Evolutionary conservation across 768 basidiomycete genomes (phyloP).

Genomic region (Lyophyllum decastes): DNA sequence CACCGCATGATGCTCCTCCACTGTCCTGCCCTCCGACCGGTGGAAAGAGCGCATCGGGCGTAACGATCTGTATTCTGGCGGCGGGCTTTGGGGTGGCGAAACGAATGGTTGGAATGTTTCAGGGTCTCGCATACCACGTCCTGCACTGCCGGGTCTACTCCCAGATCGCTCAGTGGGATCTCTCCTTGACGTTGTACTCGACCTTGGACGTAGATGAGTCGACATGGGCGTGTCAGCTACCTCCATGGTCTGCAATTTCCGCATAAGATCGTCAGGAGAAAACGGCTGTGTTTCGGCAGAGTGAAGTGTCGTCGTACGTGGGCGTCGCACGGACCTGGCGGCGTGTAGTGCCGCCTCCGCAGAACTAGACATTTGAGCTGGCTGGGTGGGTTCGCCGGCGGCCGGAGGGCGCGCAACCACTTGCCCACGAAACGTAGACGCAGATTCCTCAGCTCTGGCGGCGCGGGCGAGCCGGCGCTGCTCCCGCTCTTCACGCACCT

Average conservation of each 20-base stretch:
- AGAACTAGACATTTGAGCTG: constrained; percentile 28
- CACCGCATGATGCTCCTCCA: constrained; percentile 31
- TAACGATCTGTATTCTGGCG: constrained; percentile 27
- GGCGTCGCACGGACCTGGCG: constrained; percentile 32
- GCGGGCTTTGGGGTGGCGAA: constrained; percentile 7
- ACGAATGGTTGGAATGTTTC: constrained; percentile 4
- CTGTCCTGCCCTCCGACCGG: constrained; percentile 37
- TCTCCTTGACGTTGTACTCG: constrained; percentile 6
- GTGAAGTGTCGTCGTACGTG: constrained; percentile 47
- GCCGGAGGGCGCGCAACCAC: constrained; percentile 39
- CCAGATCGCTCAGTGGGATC: constrained; percentile 2
- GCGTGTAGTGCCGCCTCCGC: constrained; percentile 40
- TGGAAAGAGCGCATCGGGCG: constrained; percentile 66
- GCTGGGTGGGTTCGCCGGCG: constrained; percentile 21
- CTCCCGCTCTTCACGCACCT: constrained; percentile 70
- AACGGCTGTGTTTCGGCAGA: constrained; percentile 40
- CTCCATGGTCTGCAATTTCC: constrained; percentile 57
- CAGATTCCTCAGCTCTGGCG: constrained; percentile 23
- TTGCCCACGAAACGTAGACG: constrained; percentile 26
- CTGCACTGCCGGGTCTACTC: constrained; percentile 18
- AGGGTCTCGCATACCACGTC: constrained; percentile 14
- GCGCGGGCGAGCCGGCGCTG: constrained; percentile 53
- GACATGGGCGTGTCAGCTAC: constrained; percentile 24
- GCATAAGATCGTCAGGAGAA: constrained; percentile 58
- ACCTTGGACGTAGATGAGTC: constrained; percentile 1